Conservation (phyloP, 23 red algal species). For the Gracilaria domingensis region DNA sequence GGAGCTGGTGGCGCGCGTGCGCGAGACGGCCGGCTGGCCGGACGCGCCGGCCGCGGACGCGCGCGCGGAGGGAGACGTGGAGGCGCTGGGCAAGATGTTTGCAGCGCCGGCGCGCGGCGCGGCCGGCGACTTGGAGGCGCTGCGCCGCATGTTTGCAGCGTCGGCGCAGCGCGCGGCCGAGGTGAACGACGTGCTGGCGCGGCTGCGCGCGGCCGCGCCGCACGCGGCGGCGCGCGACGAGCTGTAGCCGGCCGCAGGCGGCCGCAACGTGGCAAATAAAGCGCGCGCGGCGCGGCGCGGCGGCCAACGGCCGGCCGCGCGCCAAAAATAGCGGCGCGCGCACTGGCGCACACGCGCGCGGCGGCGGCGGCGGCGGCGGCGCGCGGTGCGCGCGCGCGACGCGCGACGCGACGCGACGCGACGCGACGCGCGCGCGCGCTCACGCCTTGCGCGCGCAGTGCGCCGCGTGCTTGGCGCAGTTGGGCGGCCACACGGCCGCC, state of each 20-base stretch:
- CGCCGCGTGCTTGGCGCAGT: slow-evolving; percentile 67
- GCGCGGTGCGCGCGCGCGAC: neutral
- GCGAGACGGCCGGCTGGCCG: slow-evolving; percentile 9
- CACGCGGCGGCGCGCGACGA: neutral
- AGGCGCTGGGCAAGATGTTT: neutral
- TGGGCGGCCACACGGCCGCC: slow-evolving; percentile 80
- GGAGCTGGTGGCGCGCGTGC: slow-evolving; percentile 28
- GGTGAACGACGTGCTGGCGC: neutral
- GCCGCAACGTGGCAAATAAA: too few species aligned
- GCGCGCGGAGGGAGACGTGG: neutral
- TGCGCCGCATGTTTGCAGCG: neutral
- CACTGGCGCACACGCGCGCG: neutral
- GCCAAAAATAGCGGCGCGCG: neutral
- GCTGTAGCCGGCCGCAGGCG: too few species aligned
- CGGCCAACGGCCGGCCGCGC: too few species aligned
- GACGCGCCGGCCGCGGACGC: neutral
- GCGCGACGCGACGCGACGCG: too few species aligned
- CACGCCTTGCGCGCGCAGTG: slow-evolving; percentile 15
- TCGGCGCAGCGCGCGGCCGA: neutral
- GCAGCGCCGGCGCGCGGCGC: too few species aligned
- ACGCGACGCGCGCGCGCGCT: neutral
- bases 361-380: neutral
- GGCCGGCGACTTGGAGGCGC: neutral
- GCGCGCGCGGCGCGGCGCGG: too few species aligned
- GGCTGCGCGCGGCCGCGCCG: slow-evolving; percentile 15